These are phyloP conservation scores for Cardamine occulta DNA, from an alignment of 345 rosid genomes.

Conservation along the genomic window DNA sequence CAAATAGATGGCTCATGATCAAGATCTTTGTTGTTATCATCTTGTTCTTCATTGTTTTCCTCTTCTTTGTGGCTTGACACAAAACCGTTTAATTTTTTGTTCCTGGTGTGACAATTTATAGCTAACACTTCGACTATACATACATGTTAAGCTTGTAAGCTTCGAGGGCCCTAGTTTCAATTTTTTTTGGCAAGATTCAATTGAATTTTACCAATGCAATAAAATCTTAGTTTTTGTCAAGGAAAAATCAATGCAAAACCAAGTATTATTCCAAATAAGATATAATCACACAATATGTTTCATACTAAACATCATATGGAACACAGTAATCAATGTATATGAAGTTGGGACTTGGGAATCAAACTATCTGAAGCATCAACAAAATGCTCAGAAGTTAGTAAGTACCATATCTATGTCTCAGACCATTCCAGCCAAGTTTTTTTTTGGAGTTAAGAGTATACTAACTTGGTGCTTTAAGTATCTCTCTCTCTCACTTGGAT, in stretches of 20 bases:
- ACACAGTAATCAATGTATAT: conserved; percentile 31
- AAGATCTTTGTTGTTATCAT: conserved; percentile 81
- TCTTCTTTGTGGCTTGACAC: conserved; percentile 72
- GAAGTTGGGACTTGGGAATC: not conserved
- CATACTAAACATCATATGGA: conserved; percentile 23
- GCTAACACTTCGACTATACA: not conserved
- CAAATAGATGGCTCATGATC: conserved; percentile 94
- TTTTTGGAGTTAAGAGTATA: conserved; percentile 25
- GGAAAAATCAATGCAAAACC: conserved; percentile 19
- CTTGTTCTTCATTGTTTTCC: conserved; percentile 64
- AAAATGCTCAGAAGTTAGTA: conserved; percentile 22
- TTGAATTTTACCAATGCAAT: not conserved
- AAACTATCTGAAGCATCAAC: conserved; percentile 28
- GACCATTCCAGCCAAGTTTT: conserved; percentile 27
- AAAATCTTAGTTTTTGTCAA: not conserved
- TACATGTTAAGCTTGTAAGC: conserved; percentile 3
- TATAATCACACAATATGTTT: conserved; percentile 36
- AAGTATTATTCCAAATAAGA: conserved; percentile 27
- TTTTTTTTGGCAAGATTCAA: not conserved
- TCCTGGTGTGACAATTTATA: conserved; percentile 10
- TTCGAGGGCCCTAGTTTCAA: not conserved
- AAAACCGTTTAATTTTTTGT: not conserved
- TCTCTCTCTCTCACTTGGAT: conserved; percentile 18
- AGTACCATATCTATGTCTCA: conserved; percentile 16
- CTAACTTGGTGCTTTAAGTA: conserved; percentile 33